Conservation (phyloP, 164 flowering plant genomes). For the Tinospora cordifolia region DNA sequence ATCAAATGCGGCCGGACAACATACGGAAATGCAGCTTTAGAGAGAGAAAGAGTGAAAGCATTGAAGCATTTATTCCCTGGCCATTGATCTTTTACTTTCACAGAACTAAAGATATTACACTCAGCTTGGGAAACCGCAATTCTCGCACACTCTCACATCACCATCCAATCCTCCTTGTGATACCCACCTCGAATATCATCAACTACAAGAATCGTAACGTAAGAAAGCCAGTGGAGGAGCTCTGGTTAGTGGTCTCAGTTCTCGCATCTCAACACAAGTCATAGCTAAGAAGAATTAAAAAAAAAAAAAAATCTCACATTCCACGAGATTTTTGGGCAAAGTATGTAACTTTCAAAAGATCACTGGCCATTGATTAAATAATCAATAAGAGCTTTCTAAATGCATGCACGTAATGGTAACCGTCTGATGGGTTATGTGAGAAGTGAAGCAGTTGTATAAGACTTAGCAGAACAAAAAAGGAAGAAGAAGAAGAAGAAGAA, state of each 20-base stretch:
- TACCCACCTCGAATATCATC: too few species aligned
- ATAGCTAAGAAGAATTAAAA: not conserved
- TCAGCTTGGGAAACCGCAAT: constrained; percentile 15
- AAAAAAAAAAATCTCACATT: not conserved
- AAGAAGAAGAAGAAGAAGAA: not conserved
- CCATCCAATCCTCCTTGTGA: not conserved
- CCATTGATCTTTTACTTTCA: constrained; percentile 14
- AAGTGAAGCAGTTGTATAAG: not conserved
- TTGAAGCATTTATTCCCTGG: constrained; percentile 14
- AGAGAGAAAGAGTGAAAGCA: not conserved
- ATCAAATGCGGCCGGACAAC: too few species aligned
- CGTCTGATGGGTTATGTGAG: not conserved
- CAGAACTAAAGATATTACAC: constrained; percentile 23
- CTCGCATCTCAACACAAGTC: too few species aligned
- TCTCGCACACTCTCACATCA: not conserved
- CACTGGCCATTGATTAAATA: not conserved
- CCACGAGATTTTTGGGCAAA: not conserved
- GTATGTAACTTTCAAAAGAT: not conserved
- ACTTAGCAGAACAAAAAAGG: not conserved
- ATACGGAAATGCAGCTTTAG: not conserved
- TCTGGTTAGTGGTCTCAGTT: too few species aligned
- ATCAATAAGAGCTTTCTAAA: not conserved
- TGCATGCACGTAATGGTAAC: not conserved
- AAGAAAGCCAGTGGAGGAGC: too few species aligned
- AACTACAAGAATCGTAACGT: too few species aligned